phyloP scores from a whole-genome alignment of 495 filamentous ascomycete genomes.

The Thozetella sp. region DNA sequence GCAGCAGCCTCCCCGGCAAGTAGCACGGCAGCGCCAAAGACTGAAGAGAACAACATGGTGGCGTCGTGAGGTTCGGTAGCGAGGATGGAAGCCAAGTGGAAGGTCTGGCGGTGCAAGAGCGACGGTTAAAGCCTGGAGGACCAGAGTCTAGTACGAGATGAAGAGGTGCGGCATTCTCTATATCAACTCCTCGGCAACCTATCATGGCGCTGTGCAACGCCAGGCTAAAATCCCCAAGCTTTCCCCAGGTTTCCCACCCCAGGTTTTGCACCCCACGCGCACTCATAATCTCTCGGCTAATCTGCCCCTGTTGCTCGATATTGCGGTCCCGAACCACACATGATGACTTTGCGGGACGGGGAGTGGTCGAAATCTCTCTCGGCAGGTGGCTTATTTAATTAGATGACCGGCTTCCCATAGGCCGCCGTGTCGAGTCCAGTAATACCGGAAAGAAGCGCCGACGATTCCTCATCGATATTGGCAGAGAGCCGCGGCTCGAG shows the following conservation, averaged over 20 bases:
- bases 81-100: constrained; percentile 2
- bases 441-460: constrained; percentile 9
- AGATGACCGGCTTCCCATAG: neutral
- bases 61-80: neutral
- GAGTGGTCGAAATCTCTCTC: constrained; percentile 7
- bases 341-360: constrained; percentile 6
- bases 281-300: constrained; percentile 9
- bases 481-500: neutral
- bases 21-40: constrained; percentile 18
- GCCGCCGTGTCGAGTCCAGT: neutral
- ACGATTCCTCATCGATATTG: neutral
- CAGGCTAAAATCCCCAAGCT: constrained; percentile 1
- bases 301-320: constrained; percentile 1
- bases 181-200: neutral
- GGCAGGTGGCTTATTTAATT: constrained; percentile 8
- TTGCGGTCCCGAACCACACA: constrained; percentile 6
- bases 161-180: neutral
- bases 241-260: constrained; percentile 10
- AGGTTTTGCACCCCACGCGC: neutral
- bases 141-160: neutral
- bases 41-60: constrained; percentile 22
- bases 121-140: neutral
- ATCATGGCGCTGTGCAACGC: neutral
- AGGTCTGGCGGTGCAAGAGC: neutral
- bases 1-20: constrained; percentile 40